phyloP scores from a whole-genome alignment of 2,329 filamentous ascomycete genomes.

The Arachnomyces sp. region DNA sequence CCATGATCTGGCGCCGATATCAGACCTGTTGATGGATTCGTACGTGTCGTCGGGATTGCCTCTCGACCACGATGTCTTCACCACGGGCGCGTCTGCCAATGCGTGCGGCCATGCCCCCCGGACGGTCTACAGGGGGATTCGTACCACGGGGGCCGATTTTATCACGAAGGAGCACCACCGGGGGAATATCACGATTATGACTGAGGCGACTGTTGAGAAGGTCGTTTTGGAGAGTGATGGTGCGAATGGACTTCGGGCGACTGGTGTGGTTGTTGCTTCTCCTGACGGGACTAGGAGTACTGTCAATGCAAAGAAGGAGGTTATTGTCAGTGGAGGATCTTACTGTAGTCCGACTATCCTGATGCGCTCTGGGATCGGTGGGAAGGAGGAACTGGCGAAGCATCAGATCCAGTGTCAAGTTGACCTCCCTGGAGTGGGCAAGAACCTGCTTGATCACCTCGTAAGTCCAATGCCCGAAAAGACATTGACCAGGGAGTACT shows the following conservation, averaged over 20 bases:
- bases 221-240: conserved; percentile 37
- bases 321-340: conserved; percentile 42
- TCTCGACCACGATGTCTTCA: conserved; percentile 52
- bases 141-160: conserved; percentile 49
- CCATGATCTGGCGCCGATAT: conserved; percentile 52
- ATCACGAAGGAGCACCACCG: conserved; percentile 35
- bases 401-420: conserved; percentile 38
- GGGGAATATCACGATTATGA: conserved; percentile 41
- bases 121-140: conserved; percentile 45
- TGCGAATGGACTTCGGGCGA: conserved; percentile 33
- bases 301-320: conserved; percentile 38
- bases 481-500: too few relatives aligned
- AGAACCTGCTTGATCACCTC: conserved; percentile 47
- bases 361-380: conserved; percentile 46
- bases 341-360: conserved; percentile 47
- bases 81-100: conserved; percentile 43
- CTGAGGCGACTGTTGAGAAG: conserved; percentile 44
- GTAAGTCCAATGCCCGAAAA: conserved; percentile 19
- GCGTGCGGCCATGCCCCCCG: conserved; percentile 49
- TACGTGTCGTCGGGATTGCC: conserved; percentile 47
- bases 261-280: conserved; percentile 18
- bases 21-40: conserved; percentile 46
- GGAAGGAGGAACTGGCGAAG: conserved; percentile 33
- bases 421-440: conserved; percentile 44
- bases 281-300: conserved; percentile 27